Evolutionary conservation across 768 basidiomycete species (phyloP).

Genomic region (Rhodosporidiobolus sp.): DNA sequence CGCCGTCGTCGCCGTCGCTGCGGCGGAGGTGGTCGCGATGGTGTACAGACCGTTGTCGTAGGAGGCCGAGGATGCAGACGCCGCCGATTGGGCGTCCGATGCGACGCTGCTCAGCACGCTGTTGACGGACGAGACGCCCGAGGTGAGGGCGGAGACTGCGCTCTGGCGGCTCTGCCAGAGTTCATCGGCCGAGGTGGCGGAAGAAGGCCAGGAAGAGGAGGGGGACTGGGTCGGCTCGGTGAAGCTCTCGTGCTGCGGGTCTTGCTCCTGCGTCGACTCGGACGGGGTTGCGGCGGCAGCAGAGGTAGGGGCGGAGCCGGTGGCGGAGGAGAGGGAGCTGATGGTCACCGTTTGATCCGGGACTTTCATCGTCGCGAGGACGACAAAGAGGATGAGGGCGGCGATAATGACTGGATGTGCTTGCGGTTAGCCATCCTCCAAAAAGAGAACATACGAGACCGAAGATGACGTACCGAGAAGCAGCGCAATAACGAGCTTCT

Average conservation of each 20-base stretch:
- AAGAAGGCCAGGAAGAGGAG: neutral
- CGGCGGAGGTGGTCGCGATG: neutral
- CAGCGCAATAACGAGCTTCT: conserved; percentile 30
- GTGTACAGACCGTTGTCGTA: neutral
- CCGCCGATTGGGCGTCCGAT: too few species aligned
- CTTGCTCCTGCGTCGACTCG: neutral
- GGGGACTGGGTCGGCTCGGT: neutral
- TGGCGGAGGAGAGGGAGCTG: neutral
- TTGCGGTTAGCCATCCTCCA: neutral
- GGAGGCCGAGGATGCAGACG: neutral
- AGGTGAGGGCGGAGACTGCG: too few species aligned
- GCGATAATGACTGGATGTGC: conserved; percentile 22
- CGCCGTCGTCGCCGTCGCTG: neutral
- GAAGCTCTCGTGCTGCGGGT: neutral
- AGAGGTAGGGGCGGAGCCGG: neutral
- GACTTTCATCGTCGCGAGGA: conserved; percentile 26
- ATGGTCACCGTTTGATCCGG: neutral
- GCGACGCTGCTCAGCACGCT: too few species aligned
- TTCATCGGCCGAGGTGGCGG: too few species aligned
- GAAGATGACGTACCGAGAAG: conserved; percentile 9
- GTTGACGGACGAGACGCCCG: neutral
- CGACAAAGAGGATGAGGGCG: conserved; percentile 32
- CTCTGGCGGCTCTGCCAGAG: too few species aligned
- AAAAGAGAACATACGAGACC: neutral
- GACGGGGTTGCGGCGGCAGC: too few species aligned